phyloP scores from a whole-genome alignment of 2,329 filamentous ascomycete species.

The Aspergillus neoniger region DNA sequence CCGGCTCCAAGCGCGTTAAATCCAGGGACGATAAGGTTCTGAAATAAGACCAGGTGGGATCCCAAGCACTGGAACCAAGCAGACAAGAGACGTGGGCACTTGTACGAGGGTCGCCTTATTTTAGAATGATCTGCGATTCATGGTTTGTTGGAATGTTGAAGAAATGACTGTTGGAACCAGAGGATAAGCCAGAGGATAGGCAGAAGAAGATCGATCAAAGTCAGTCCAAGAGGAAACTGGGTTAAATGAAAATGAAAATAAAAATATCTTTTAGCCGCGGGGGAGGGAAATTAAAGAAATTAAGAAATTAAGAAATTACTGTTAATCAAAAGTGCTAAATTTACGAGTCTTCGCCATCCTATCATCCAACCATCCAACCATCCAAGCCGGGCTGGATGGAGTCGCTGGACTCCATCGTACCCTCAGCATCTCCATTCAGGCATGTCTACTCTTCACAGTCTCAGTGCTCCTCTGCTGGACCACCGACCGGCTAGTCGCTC shows the following conservation, averaged over 20 bases:
- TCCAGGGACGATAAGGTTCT: slow-evolving; percentile 1
- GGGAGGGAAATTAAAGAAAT: slow-evolving; percentile 3
- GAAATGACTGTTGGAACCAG: too few relatives aligned
- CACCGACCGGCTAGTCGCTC: too few relatives aligned
- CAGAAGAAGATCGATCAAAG: too few relatives aligned
- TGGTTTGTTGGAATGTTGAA: not conserved
- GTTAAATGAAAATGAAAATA: not conserved
- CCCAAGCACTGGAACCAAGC: not conserved
- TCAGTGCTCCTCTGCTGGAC: too few relatives aligned
- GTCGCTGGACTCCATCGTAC: not conserved
- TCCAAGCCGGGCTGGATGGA: too few relatives aligned
- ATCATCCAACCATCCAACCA: not conserved
- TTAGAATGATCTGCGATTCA: slow-evolving; percentile 4
- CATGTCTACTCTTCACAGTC: too few relatives aligned
- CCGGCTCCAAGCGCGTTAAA: not conserved
- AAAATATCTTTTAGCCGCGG: not conserved
- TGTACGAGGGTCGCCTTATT: slow-evolving; percentile 6
- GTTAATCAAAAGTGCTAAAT: slow-evolving; percentile 2
- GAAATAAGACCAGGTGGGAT: slow-evolving; percentile 4
- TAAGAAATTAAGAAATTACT: not conserved
- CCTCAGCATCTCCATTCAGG: too few relatives aligned
- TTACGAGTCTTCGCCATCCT: not conserved
- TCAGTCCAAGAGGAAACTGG: too few relatives aligned
- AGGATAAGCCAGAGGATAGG: too few relatives aligned
- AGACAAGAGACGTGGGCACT: slow-evolving; percentile 4